These are phyloP conservation scores for Coniochaeta ligniaria DNA, from an alignment of 2,329 filamentous ascomycete species.

Conservation along the genomic window DNA sequence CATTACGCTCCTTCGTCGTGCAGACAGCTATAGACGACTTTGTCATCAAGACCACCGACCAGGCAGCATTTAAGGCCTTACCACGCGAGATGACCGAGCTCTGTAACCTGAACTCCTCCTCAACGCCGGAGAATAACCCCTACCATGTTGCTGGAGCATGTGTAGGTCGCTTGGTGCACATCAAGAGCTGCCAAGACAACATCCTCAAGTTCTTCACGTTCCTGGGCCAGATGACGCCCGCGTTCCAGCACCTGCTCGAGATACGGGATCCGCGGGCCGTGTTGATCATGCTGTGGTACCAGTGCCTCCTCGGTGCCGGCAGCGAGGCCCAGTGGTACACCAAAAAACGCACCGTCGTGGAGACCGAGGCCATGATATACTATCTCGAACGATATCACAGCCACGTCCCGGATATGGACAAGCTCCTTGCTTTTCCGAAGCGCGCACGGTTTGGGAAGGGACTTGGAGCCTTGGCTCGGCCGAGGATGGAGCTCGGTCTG, in stretches of 20 bases:
- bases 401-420: constrained; percentile 6
- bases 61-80: constrained; percentile 19
- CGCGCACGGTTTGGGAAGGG: neutral
- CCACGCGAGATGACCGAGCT: constrained; percentile 22
- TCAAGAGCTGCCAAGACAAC: constrained; percentile 28
- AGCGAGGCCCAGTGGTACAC: constrained; percentile 35
- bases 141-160: constrained; percentile 26
- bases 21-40: neutral
- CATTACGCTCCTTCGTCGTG: constrained; percentile 27
- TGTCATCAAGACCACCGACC: constrained; percentile 1
- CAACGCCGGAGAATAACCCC: constrained; percentile 17
- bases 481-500: neutral
- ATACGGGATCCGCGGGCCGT: constrained; percentile 45
- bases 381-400: constrained; percentile 20
- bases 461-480: neutral
- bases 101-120: constrained; percentile 15
- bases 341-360: constrained; percentile 33
- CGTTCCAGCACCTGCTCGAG: constrained; percentile 36
- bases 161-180: constrained; percentile 27
- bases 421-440: constrained; percentile 11
- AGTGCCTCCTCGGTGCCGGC: constrained; percentile 32
- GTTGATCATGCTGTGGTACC: constrained; percentile 51
- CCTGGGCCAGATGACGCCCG: constrained; percentile 32
- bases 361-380: constrained; percentile 42
- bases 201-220: constrained; percentile 39